Base-by-base conservation (phyloP, 2,329 filamentous ascomycete species). In the Pseudogymnoascus sp. region DNA sequence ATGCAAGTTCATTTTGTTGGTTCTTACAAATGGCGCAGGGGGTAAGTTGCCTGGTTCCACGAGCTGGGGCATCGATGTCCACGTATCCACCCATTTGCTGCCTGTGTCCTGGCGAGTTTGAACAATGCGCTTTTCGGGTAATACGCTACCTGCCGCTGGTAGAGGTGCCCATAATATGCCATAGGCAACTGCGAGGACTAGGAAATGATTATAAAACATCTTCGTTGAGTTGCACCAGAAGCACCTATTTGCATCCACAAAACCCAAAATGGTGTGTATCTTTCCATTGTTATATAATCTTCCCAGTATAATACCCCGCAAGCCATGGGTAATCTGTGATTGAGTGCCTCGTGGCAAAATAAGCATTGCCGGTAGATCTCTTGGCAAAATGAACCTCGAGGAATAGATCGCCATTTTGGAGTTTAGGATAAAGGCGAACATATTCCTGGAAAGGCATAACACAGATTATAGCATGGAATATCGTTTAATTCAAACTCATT, bases 61-160 rank as follows among this genome's bases (percentile, higher is more conserved):
- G 39, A 86, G 73, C 68, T 88, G 84, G 0, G 84, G 84, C 84
- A 87, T 87, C 2, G 82, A 77, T 0, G 81, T 80, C 85, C 85
- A 88, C 1, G 81, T 83, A 63, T 82, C 79, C 5, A 86, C 79
- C 85, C 84, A 87, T 65, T 84, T 81, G 43, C 76, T 67, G 32
- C 71, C 71, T n/a, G 73, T 70, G 61, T 50, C 47, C 28, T 54
- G 47, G 9, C 47, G 25, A 20, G 28, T 54, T 20, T 54, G 9
- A 20, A 32, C 9, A 2, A 12, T 32, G 4, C 32, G 2, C 9
- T 7, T 28, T 20, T 12, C 18, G 14, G 47, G 28, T 32, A 54
- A 14, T 14, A 14, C 47, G 6, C n/a, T 54, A 20, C 47, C 28
- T 32, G 11, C 14, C 6, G 25, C 47, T 7, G 28, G 28, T 11